Base-by-base conservation (phyloP, 192 early-diverging fungal species). In the Coemansia sp. region DNA sequence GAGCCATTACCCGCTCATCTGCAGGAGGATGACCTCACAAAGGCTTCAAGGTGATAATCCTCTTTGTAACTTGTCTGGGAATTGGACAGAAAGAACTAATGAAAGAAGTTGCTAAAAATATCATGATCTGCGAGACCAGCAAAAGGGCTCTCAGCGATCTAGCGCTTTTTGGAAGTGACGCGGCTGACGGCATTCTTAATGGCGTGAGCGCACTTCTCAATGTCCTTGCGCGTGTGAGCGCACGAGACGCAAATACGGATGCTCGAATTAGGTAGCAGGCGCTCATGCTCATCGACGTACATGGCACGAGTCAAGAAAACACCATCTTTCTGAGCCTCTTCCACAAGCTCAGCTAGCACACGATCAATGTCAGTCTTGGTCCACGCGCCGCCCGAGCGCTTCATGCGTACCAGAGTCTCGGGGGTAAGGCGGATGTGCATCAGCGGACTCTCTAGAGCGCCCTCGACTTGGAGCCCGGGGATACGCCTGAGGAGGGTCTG, bases 261-360 rank as follows among this genome's bases (percentile, higher is more conserved):
- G 73, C 90, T 94, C 9, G 97, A 90, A 67, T 85, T 84, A 6
- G 93, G 91, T 41, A 87, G 71, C 39, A 81, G 66, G 39, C 77
- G 78, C 84, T 99, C 97, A 68, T 98, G 97, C 38, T 80, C 85
- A 32, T 86, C 74, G 2, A 94, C 90, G 74, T 95, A 95, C 81
- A 92, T 95, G 15, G 95, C 94, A 25, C 93, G 84, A 0, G 91
- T 93, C 6, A 99, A 78, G 69, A 99, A 66, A 14, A 99, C 82
- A 17, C 94, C 94, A 44, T 97, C 89, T 65, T 89, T 87, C n/a
- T 86, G 83, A 15, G 87, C 85, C 72, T 91, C 87, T 41, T 95
- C 93, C 27, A 94, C 91, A 63, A 95, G 75, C 55, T 92, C 90
- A 72, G 93, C 93, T 34, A 96, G 85, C 19, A 94, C 74, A 10